Evolutionary conservation across 768 basidiomycete genomes (phyloP).

Genomic region (Leccinum longicurvipes): DNA sequence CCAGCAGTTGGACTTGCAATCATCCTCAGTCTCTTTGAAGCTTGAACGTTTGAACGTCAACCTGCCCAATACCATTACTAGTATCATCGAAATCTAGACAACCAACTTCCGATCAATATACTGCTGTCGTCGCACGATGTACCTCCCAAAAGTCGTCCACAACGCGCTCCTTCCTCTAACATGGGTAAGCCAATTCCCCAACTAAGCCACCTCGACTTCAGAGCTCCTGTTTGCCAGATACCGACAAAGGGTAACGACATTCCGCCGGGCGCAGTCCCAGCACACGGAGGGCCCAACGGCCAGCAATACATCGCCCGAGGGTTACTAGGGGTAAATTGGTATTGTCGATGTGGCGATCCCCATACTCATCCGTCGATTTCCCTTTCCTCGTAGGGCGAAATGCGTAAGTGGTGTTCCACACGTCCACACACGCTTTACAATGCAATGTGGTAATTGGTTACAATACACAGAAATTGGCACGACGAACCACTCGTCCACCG

Average conservation of each 20-base stretch:
- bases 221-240: background rate
- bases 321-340: background rate
- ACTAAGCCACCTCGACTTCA: background rate
- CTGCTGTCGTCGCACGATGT: background rate
- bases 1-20: background rate
- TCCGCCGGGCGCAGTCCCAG: background rate
- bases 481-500: background rate
- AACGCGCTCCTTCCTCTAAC: background rate
- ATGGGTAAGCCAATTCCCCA: background rate
- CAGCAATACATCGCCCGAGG: background rate
- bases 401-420: background rate
- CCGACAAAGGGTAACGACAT: background rate
- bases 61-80: background rate
- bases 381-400: background rate
- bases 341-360: background rate
- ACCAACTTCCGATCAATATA: too few relatives aligned
- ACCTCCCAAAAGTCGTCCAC: background rate
- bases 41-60: background rate
- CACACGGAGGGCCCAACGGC: background rate
- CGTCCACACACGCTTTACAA: background rate
- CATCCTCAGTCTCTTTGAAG: too few relatives aligned
- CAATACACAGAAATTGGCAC: background rate
- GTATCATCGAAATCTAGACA: background rate
- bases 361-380: background rate
- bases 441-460: background rate